Conservation (phyloP, 2,329 filamentous ascomycete genomes). For the Verticillium longisporum region DNA sequence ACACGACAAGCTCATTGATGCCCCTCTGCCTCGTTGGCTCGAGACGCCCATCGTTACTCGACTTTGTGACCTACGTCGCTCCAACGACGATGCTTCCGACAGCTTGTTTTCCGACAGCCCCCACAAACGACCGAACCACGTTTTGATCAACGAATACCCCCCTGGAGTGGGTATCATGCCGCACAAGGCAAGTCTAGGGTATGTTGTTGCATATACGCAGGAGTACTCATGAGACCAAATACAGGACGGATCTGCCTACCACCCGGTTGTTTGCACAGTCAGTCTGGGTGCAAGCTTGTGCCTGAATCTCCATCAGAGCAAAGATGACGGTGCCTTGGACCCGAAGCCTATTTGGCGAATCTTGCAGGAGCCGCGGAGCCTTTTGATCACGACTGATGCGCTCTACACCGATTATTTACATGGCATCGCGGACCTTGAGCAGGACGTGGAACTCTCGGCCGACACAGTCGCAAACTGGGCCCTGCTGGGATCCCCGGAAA, state of each 20-base stretch:
- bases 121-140: constrained; percentile 77
- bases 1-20: constrained; percentile 67
- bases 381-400: constrained; percentile 63
- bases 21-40: constrained; percentile 71
- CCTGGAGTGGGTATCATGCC: constrained; percentile 93
- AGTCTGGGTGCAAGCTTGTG: constrained; percentile 74
- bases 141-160: constrained; percentile 87
- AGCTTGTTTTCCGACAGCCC: constrained; percentile 58
- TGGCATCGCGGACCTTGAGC: constrained; percentile 60
- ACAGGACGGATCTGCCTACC: constrained; percentile 76
- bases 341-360: constrained; percentile 48
- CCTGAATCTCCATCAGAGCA: constrained; percentile 66
- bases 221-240: constrained; percentile 15
- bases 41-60: constrained; percentile 60
- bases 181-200: constrained; percentile 56
- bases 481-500: constrained; percentile 45
- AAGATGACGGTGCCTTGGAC: constrained; percentile 51
- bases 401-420: constrained; percentile 69
- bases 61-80: constrained; percentile 41
- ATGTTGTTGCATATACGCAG: constrained; percentile 6
- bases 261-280: constrained; percentile 83
- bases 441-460: constrained; percentile 58
- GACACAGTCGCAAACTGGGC: constrained; percentile 67
- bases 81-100: constrained; percentile 15
- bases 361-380: constrained; percentile 76